These are phyloP conservation scores for Adansonia madagascariensis DNA, from an alignment of 441 rosid species.

Conservation along the genomic window DNA sequence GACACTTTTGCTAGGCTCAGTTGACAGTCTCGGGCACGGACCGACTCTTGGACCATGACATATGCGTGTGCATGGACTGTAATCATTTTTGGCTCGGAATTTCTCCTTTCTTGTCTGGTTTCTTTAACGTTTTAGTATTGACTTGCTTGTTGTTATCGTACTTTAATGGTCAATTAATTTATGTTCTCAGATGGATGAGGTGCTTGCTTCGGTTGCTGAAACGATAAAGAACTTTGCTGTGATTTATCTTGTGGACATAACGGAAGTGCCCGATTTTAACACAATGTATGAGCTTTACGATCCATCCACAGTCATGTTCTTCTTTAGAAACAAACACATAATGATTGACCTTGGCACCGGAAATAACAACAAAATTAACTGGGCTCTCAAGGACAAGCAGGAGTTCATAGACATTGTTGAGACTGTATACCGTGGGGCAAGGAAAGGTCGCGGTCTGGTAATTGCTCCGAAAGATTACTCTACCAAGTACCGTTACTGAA, in stretches of 20 bases:
- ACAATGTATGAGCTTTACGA: conserved; percentile 97
- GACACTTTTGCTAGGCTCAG: too few species aligned
- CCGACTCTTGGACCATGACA: too few species aligned
- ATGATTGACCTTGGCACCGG: conserved; percentile 99
- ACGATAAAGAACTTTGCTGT: conserved; percentile 95
- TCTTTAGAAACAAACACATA: conserved; percentile 95
- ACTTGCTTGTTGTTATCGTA: too few species aligned
- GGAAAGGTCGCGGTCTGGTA: conserved; percentile 94
- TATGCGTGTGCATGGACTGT: too few species aligned
- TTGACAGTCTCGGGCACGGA: too few species aligned
- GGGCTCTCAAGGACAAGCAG: conserved; percentile 98
- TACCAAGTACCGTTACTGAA: conserved; percentile 88
- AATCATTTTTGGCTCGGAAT: too few species aligned
- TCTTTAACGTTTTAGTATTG: too few species aligned
- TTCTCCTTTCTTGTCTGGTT: too few species aligned
- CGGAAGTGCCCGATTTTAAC: conserved; percentile 93
- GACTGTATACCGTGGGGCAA: conserved; percentile 89
- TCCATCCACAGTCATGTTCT: conserved; percentile 93
- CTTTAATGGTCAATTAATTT: too few species aligned
- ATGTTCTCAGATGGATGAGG: conserved; percentile 83
- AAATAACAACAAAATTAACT: conserved; percentile 95
- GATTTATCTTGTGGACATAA: conserved; percentile 91
- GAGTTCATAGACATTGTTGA: conserved; percentile 91
- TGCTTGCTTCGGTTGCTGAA: conserved; percentile 85
- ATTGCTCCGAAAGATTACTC: conserved; percentile 98